Evolutionary conservation across 1,139 yeast genomes (phyloP), one percentile per base, ranked within the genome.

Genomic region (Yamadazyma jaroonii): DNA sequence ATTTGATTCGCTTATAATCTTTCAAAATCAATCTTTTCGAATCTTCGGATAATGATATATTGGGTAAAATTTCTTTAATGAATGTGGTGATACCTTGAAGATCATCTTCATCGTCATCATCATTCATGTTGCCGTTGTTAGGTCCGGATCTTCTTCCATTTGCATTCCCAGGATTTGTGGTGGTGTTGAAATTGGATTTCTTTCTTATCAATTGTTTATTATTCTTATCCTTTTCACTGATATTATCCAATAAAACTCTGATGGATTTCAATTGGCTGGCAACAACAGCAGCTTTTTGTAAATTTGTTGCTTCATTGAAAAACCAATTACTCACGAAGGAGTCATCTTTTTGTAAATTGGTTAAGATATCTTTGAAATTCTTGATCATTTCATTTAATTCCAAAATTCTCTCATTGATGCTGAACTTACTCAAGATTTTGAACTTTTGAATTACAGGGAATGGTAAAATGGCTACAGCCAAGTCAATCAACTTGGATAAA

Each of bases 241-340:
- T 64, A 10, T 75, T 73, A 43, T 79, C 84, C 37, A 82, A 64
- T 14, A 79, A 69, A 28, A 66, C 52, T 43, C 82, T 68, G 36
- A 82, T 71, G 3, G 81, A 70, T 44, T 76, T 76, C 45, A 82
- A 59, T 48, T 82, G 87, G 41, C 68, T 74, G 2, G 85, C 78
- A 23, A 81, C 78, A 29, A 82, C 74, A 50, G 68, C 66, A 31
- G 81, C 76, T 48, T 72, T 67, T 54, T 79, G 87, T 49, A 75
- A 47, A 47, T 72, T 66, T 21, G 82, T 52, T 11, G 79, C 73
- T 49, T 70, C 72, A 37, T 70, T 56, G 55, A 72, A 62, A 54
- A 71, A 74, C 74, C 76, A 71, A 43, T 67, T 70, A 49, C 62
- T 69, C 12, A 65, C 59, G 47, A 64, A 63, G 3, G 54, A 41